These are phyloP conservation scores for Kitagawia praeruptora DNA, from an alignment of 129 eudicot genomes.

Conservation along the genomic window DNA sequence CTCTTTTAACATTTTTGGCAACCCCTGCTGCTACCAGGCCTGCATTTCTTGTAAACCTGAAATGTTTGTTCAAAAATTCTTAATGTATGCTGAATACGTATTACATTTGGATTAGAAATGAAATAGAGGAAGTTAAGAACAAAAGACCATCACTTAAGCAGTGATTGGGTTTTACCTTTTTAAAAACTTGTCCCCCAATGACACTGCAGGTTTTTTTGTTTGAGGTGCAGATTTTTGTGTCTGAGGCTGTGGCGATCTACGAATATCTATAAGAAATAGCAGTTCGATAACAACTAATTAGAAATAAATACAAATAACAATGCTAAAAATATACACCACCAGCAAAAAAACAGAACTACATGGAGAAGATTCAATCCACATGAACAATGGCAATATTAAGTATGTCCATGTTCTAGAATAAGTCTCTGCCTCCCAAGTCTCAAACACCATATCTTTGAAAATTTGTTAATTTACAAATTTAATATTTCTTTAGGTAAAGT, in stretches of 20 bases:
- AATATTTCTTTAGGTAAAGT: too few relatives aligned
- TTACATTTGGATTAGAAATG: background rate
- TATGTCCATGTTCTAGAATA: too few relatives aligned
- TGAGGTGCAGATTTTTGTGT: constrained; percentile 64
- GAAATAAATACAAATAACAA: background rate
- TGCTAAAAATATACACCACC: too few relatives aligned
- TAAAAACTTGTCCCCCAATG: constrained; percentile 64
- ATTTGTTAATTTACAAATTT: too few relatives aligned
- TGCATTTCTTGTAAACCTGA: constrained; percentile 85
- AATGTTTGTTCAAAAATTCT: background rate
- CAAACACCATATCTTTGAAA: too few relatives aligned
- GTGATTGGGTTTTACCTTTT: constrained; percentile 56
- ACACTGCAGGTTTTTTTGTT: constrained; percentile 52
- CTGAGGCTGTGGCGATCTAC: constrained; percentile 51
- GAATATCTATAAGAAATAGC: constrained; percentile 42
- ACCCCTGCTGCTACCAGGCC: constrained; percentile 82
- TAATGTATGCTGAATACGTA: background rate
- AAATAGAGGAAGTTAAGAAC: background rate
- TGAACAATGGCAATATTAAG: too few relatives aligned
- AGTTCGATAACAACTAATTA: background rate
- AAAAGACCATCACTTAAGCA: background rate
- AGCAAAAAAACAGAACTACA: too few relatives aligned
- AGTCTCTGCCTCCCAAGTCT: too few relatives aligned
- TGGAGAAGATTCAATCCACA: too few relatives aligned
- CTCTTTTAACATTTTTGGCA: constrained; percentile 59